These are phyloP conservation scores for Physcomitrium patens DNA, from an alignment of 225 moss, liverwort and hornwort genomes.

Conservation along the genomic window DNA sequence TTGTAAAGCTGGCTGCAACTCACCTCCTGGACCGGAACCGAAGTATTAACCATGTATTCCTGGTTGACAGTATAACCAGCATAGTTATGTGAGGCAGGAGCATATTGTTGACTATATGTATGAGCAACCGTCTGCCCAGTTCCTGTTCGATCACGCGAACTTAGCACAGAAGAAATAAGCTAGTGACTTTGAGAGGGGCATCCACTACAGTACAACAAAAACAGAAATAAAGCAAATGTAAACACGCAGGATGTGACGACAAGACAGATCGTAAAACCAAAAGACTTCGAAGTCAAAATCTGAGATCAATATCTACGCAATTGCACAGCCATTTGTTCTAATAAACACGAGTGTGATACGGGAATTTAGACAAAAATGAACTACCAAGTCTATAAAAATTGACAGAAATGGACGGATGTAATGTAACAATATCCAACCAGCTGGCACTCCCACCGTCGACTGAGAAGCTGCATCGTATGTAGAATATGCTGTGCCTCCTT, in stretches of 20 bases:
- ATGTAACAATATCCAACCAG: slow-evolving; percentile 43
- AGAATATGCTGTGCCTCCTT: slow-evolving; percentile 67
- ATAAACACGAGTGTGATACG: background rate
- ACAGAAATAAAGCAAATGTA: slow-evolving; percentile 18
- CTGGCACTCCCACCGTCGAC: slow-evolving; percentile 47
- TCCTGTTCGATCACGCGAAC: slow-evolving; percentile 40
- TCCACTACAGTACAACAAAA: slow-evolving; percentile 3
- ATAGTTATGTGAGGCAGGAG: slow-evolving; percentile 57
- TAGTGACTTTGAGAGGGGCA: slow-evolving; percentile 15
- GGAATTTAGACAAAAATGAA: slow-evolving; percentile 8
- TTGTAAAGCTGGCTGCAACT: slow-evolving; percentile 24
- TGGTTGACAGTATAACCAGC: slow-evolving; percentile 57
- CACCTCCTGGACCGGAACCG: slow-evolving; percentile 64
- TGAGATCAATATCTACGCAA: background rate
- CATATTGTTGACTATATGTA: slow-evolving; percentile 53
- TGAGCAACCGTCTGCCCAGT: slow-evolving; percentile 39
- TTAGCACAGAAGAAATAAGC: slow-evolving; percentile 23
- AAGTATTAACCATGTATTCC: slow-evolving; percentile 46
- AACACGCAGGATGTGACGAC: background rate
- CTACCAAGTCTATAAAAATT: slow-evolving; percentile 15
- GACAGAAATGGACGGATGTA: slow-evolving; percentile 16
- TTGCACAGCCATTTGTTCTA: background rate
- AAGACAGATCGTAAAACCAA: slow-evolving; percentile 15
- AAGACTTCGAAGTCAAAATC: background rate
- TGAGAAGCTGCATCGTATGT: slow-evolving; percentile 66